Percentiles rank a stretch among this genome's conserved stretches.
Evolutionary conservation across 2,329 filamentous ascomycete genomes (phyloP).

Genomic region (Lomentospora prolificans): DNA sequence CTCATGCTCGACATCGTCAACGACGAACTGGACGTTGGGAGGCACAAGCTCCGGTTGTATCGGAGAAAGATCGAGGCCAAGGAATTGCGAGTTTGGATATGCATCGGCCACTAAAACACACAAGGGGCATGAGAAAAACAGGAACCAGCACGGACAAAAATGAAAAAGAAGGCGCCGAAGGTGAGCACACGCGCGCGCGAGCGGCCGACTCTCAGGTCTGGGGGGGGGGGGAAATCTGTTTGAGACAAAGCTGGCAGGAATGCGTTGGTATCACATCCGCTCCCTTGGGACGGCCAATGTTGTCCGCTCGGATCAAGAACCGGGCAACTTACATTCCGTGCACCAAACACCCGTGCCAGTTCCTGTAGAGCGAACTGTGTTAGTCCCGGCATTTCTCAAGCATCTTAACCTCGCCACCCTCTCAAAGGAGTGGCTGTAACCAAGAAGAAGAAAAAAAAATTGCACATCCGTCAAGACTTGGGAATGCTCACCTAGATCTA

Average conservation of each 20-base stretch:
- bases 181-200: too few species aligned
- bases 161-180: not conserved
- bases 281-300: not conserved
- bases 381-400: not conserved
- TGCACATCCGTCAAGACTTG: not conserved
- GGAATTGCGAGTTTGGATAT: conserved; percentile 32
- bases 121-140: conserved; percentile 36
- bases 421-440: conserved; percentile 8
- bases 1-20: conserved; percentile 41
- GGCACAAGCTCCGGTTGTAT: conserved; percentile 43
- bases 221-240: too few species aligned
- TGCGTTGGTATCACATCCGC: not conserved
- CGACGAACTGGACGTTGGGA: conserved; percentile 39
- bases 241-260: not conserved
- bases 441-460: conserved; percentile 8
- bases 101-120: conserved; percentile 33
- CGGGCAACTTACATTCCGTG: conserved; percentile 33
- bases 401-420: not conserved
- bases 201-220: too few species aligned
- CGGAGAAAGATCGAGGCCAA: conserved; percentile 40
- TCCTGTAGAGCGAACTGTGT: conserved; percentile 20
- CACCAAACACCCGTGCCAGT: conserved; percentile 43
- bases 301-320: not conserved
- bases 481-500: conserved; percentile 31
- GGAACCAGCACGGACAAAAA: conserved; percentile 26